Conservation (phyloP, 2,329 filamentous ascomycete genomes). For the Trichoderma asperellum region DNA sequence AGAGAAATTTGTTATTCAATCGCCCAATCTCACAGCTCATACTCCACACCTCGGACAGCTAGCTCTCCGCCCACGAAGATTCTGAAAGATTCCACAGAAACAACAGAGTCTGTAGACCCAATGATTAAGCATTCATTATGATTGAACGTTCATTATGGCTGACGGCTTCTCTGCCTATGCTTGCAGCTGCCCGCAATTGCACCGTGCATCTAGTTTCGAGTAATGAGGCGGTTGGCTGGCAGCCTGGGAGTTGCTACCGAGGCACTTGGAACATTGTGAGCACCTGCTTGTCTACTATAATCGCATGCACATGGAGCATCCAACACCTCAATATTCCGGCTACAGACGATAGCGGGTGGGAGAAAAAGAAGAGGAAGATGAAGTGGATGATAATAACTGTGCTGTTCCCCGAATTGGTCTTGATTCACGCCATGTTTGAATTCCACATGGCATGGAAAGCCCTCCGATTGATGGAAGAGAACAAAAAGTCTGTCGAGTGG, state of each 20-base stretch:
- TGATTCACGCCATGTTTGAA: neutral
- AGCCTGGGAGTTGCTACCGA: neutral
- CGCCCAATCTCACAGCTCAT: neutral
- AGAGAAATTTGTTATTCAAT: no score
- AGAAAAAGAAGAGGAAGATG: neutral
- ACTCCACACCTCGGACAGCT: neutral
- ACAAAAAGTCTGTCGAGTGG: neutral
- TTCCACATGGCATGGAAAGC: neutral
- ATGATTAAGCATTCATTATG: neutral
- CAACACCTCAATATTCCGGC: slow-evolving; percentile 1
- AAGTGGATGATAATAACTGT: slow-evolving; percentile 3
- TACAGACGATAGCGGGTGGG: neutral
- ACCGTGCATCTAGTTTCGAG: neutral
- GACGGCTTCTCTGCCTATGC: neutral
- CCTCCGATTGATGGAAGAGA: neutral
- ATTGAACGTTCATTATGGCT: neutral
- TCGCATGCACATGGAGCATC: slow-evolving; percentile 1
- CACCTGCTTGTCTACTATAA: slow-evolving; percentile 1
- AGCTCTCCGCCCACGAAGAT: neutral
- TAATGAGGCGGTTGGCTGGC: neutral
- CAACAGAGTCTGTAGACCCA: neutral
- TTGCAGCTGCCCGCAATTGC: neutral
- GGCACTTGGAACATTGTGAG: neutral
- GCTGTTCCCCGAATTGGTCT: neutral
- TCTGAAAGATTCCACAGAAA: neutral